Base-by-base conservation (phyloP, 129 eudicot genomes). In the Apium graveolens region DNA sequence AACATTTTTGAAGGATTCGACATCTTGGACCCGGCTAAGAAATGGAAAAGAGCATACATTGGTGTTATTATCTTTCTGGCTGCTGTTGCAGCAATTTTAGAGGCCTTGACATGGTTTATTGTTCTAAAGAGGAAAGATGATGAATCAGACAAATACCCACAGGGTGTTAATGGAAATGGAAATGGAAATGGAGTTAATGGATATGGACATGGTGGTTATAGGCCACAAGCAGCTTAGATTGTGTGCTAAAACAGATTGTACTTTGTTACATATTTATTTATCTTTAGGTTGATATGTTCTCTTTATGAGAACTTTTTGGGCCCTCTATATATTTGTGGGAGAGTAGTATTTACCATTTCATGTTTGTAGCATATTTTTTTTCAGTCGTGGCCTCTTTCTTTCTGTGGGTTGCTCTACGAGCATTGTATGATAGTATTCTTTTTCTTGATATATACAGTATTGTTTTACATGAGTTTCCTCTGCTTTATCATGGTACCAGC, bases 1-100 rank as follows among this genome's bases (percentile, higher is more conserved):
- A 91, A 95, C 82, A 84, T 95, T 17, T 91, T 91, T 68, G 82
- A 91, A 70, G 98, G 98, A 55, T 78, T 95, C 13, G 91, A 91
- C 37, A 90, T 91, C 48, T 86, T 95, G 84, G 89, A 91, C 80
- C 96, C 97, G 5, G 88, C 83, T 42, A 83, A 90, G 80, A 87
- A 88, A 77, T 95, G 98, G 98, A 95, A 88, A 76, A 84, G 77
- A 57, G 91, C 92, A 20, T 95, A 95, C 71, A 86, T 88, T 2
- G 94, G 91, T 5, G 69, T 90, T 39, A 79, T 94, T 12, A 90
- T 88, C 16, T 87, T 73, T 66, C 51, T 94, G 74, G 93, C 84
- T 13, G 87, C 74, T 13, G 70, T 62, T 34, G 89, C 93, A 8
- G 80, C 74, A 66, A 44, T 87, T 3, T 75, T 90, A 77, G 97